These are phyloP conservation scores for Emericellopsis cladophorae DNA, from an alignment of 2,329 filamentous ascomycete species.

Conservation along the genomic window DNA sequence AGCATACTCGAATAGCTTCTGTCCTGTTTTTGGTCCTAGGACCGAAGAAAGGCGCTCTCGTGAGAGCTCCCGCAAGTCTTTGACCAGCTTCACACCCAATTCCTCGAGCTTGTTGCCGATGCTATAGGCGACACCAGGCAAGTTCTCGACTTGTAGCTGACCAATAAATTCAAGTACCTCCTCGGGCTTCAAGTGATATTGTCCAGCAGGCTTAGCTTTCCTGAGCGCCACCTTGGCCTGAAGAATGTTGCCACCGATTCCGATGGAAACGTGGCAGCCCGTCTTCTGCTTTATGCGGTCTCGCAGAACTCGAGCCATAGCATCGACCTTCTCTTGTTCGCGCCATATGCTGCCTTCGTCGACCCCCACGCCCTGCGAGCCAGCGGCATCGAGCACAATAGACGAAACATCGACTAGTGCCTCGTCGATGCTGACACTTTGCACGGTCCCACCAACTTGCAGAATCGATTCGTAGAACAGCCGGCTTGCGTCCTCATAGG, in stretches of 20 bases:
- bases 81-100: constrained; percentile 68
- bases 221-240: constrained; percentile 83
- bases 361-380: constrained; percentile 49
- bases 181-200: constrained; percentile 77
- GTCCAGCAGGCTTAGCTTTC: constrained; percentile 88
- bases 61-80: constrained; percentile 65
- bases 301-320: constrained; percentile 53
- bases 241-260: constrained; percentile 82
- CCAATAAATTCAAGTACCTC: constrained; percentile 67
- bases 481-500: constrained; percentile 82
- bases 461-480: constrained; percentile 81
- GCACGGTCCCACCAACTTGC: constrained; percentile 67
- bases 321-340: constrained; percentile 68
- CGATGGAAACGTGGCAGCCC: constrained; percentile 79
- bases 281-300: constrained; percentile 61
- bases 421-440: constrained; percentile 96
- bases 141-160: constrained; percentile 61
- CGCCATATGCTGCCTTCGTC: constrained; percentile 59
- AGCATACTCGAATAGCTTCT: constrained; percentile 81
- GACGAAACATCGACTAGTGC: constrained; percentile 75
- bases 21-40: constrained; percentile 84
- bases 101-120: constrained; percentile 82
- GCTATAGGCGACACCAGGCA: constrained; percentile 88
- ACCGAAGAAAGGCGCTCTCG: constrained; percentile 62
- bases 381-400: constrained; percentile 51